Evolutionary conservation across 2,329 filamentous ascomycete species (phyloP).

Genomic region (Tricladium varicosporioides): DNA sequence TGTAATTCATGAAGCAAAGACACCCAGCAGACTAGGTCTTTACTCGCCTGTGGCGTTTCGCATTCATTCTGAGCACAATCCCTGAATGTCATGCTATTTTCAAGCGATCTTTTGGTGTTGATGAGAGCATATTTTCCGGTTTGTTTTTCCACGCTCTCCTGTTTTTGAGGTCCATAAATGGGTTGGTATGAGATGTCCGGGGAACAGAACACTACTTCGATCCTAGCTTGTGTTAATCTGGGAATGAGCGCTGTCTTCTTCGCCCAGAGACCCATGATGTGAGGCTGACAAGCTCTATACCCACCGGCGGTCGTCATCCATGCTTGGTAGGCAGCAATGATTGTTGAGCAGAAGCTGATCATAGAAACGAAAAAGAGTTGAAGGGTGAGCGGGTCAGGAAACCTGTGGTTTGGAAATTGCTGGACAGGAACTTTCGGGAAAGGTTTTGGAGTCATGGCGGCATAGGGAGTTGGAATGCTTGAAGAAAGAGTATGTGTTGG

Average conservation of each 20-base stretch:
- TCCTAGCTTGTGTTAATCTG: constrained; percentile 30
- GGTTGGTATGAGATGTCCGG: constrained; percentile 3
- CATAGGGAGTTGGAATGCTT: too few relatives aligned
- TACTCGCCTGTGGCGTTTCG: constrained; percentile 10
- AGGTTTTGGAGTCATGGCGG: too few relatives aligned
- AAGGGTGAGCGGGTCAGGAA: too few relatives aligned
- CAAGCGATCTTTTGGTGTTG: constrained; percentile 6
- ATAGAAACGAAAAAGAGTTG: too few relatives aligned
- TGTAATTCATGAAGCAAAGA: constrained; percentile 16
- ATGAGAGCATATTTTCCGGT: background rate
- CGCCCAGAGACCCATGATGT: constrained; percentile 32
- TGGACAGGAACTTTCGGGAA: too few relatives aligned
- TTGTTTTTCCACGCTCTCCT: background rate
- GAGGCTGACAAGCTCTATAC: constrained; percentile 29
- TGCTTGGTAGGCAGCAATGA: too few relatives aligned
- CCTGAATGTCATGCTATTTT: constrained; percentile 12
- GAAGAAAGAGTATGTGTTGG: too few relatives aligned
- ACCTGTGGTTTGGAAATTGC: too few relatives aligned
- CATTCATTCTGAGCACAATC: background rate
- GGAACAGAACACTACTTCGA: constrained; percentile 1
- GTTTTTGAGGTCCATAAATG: background rate
- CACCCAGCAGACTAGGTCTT: constrained; percentile 21
- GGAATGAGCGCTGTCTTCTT: constrained; percentile 18
- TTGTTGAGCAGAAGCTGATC: too few relatives aligned
- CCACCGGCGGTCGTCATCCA: constrained; percentile 29